Percentiles rank a stretch among this genome's conserved stretches.
Conservation (phyloP, 2,329 filamentous ascomycete genomes). For the Raffaelea albimanens region DNA sequence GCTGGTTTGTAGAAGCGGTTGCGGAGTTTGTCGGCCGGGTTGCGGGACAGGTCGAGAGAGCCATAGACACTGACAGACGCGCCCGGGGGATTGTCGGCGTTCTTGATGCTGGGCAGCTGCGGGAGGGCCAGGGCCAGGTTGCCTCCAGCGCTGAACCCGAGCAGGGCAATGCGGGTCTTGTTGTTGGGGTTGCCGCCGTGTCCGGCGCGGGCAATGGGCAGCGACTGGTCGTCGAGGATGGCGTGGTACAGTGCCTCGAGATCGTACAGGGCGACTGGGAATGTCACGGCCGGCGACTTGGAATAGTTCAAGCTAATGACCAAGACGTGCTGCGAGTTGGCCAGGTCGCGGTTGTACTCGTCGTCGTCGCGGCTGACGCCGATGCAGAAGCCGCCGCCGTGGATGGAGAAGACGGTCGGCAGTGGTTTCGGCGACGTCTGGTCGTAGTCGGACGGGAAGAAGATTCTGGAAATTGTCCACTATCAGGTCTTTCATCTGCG, state of each 20-base stretch:
- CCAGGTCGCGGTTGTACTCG: constrained; percentile 32
- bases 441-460: constrained; percentile 28
- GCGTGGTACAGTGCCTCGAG: constrained; percentile 31
- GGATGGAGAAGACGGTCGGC: constrained; percentile 37
- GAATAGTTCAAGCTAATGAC: constrained; percentile 40
- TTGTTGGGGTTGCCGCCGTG: not conserved
- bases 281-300: constrained; percentile 32
- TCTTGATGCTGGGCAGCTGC: constrained; percentile 27
- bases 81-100: constrained; percentile 5
- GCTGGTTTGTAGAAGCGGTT: constrained; percentile 25
- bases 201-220: constrained; percentile 32
- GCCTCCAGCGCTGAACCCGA: constrained; percentile 41
- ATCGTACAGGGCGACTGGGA: constrained; percentile 34
- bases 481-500: too few relatives aligned
- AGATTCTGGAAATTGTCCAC: too few relatives aligned
- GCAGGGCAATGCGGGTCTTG: constrained; percentile 24
- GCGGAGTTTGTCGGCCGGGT: constrained; percentile 18
- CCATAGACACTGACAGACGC: constrained; percentile 35
- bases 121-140: constrained; percentile 32
- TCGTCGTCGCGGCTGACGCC: constrained; percentile 34
- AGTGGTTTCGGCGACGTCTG: constrained; percentile 17
- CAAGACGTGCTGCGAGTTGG: constrained; percentile 27
- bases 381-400: constrained; percentile 40
- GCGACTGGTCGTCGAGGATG: constrained; percentile 28
- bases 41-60: constrained; percentile 28